These are phyloP conservation scores for Geranium incanum DNA, from an alignment of 441 rosid genomes.

Conservation along the genomic window DNA sequence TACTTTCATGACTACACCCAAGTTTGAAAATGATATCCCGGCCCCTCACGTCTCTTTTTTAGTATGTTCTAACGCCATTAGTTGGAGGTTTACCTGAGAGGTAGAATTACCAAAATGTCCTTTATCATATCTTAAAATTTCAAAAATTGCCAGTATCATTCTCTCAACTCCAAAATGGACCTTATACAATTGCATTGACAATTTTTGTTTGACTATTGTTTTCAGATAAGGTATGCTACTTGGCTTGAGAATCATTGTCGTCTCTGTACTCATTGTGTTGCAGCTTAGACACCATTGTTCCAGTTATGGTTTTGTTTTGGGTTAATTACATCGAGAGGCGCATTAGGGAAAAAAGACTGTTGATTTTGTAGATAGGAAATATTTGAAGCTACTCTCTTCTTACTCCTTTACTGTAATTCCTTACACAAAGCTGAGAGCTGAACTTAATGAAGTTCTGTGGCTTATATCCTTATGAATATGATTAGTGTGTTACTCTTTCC, in stretches of 20 bases:
- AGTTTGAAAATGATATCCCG: too few relatives aligned
- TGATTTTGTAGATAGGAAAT: conserved; percentile 1
- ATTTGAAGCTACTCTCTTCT: not conserved
- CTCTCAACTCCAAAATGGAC: too few relatives aligned
- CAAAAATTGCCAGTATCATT: too few relatives aligned
- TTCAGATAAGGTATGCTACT: conserved; percentile 84
- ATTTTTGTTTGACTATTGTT: conserved; percentile 17
- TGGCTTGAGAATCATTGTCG: conserved; percentile 36
- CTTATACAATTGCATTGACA: conserved; percentile 7
- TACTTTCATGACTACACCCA: too few relatives aligned
- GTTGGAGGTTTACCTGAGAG: too few relatives aligned
- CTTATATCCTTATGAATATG: too few relatives aligned
- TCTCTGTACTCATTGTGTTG: not conserved
- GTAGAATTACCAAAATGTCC: too few relatives aligned
- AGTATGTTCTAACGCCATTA: too few relatives aligned
- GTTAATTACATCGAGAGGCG: not conserved
- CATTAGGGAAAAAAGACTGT: not conserved
- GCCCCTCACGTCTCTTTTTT: too few relatives aligned
- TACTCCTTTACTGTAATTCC: conserved; percentile 2
- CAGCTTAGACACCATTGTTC: not conserved
- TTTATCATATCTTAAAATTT: too few relatives aligned
- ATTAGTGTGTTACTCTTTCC: too few relatives aligned
- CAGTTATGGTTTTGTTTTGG: not conserved
- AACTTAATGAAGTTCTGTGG: too few relatives aligned
- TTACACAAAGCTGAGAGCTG: not conserved